Base-by-base conservation (phyloP, 345 rosid genomes). In the Hevea brasiliensis region DNA sequence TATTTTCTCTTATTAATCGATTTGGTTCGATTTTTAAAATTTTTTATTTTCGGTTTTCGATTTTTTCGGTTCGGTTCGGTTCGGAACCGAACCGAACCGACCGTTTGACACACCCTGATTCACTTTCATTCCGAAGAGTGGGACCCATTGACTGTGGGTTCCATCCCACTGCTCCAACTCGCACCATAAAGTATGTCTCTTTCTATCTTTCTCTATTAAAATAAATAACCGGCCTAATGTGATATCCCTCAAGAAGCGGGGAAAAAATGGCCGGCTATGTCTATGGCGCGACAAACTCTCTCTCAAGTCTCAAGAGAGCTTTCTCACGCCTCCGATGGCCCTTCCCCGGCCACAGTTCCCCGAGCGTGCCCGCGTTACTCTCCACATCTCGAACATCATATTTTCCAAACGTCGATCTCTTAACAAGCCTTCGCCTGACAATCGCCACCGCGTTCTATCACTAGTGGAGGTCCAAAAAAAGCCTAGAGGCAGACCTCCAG, bases 401-500 rank as follows among this genome's bases (percentile, higher is more conserved):
- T 66, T 73, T 35, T 64, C 79, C 68, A 32, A 32, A 32, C 37
- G 37, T 32, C 37, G 37, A 32, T 32, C 37, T 32, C 37, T 4
- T 32, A 17, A 47, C 50, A 56, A 14, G 40, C 56, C 24, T 24
- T 17, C 57, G 8, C n/a, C 42, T 24, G n/a, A 65, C 37, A 26
- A 15, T 1, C 15, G 12, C 27, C 21, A 3, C 61, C 13, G 21
- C 45, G n/a, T n/a, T 21, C 58, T n/a, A 4, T 70, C 27, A 23
- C 6, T 29, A 1, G 21, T 41, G 41, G 65, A 66, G 44, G 58
- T 18, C 59, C 61, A 58, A 56, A 66, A 59, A 32, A 88, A 80
- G 78, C 87, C 85, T 0, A 72, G 86, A 27, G 92, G 92, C 2
- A 77, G 92, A 11, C 92, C 92, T 0, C 88, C 82, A 0, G 90